Percentiles rank a stretch among this genome's conserved stretches.
Conservation (phyloP, 805 yeast genomes). For the Candida berthetii region DNA sequence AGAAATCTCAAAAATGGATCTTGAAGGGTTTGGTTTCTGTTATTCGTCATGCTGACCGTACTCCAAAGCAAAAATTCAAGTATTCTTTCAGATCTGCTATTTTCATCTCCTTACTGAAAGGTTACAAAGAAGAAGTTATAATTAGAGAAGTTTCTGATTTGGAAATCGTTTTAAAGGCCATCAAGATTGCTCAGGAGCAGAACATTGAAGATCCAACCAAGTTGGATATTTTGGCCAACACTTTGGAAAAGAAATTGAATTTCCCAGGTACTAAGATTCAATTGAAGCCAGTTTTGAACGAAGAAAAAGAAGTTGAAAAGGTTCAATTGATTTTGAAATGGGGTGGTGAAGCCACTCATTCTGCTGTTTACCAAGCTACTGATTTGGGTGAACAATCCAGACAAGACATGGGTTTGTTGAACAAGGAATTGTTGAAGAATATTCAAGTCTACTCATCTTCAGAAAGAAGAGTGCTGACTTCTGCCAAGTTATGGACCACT, state of each 20-base stretch:
- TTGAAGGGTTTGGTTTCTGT: constrained; percentile 90
- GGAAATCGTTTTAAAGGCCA: constrained; percentile 78
- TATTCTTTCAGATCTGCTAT: constrained; percentile 87
- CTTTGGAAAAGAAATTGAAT: constrained; percentile 80
- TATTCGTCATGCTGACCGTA: constrained; percentile 95
- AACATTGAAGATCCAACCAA: constrained; percentile 77
- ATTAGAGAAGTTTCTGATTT: constrained; percentile 86
- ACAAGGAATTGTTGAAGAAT: constrained; percentile 77
- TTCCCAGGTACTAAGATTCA: constrained; percentile 97
- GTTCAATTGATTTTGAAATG: constrained; percentile 94
- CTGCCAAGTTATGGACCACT: constrained; percentile 82
- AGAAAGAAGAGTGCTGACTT: constrained; percentile 89
- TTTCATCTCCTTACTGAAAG: constrained; percentile 82
- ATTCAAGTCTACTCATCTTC: constrained; percentile 87
- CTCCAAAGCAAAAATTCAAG: constrained; percentile 97
- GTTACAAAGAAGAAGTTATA: constrained; percentile 93
- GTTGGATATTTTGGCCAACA: constrained; percentile 67
- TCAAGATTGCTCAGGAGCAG: constrained; percentile 73
- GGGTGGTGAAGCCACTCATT: constrained; percentile 99
- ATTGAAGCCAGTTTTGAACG: constrained; percentile 76
- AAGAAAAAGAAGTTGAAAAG: constrained; percentile 75
- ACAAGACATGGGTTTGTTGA: constrained; percentile 82
- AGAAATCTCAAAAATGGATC: constrained; percentile 81
- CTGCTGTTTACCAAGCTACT: constrained; percentile 89
- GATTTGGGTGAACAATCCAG: constrained; percentile 96